These are phyloP conservation scores for Saccharomyces eubayanus DNA, from an alignment of 805 yeast species.

Conservation along the genomic window DNA sequence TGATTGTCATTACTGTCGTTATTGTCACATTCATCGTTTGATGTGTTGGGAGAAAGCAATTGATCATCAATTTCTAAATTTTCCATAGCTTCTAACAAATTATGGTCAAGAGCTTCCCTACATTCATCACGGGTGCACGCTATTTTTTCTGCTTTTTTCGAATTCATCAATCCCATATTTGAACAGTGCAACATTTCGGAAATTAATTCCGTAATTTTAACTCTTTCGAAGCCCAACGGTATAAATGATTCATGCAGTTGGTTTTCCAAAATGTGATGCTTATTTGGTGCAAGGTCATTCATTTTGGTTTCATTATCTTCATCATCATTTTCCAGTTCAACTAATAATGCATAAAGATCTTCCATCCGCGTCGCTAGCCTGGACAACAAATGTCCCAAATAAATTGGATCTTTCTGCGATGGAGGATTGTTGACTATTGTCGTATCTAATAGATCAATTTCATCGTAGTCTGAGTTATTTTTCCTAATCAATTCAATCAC, in stretches of 20 bases:
- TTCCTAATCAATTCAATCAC: constrained; percentile 88
- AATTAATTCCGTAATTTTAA: constrained; percentile 79
- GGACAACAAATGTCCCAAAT: constrained; percentile 73
- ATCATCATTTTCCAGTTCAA: constrained; percentile 17
- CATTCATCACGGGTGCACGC: constrained; percentile 62
- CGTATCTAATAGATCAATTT: constrained; percentile 67
- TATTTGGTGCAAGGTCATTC: not conserved
- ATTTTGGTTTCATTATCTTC: constrained; percentile 7
- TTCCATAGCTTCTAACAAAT: constrained; percentile 1
- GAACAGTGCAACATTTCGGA: constrained; percentile 94
- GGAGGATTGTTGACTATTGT: constrained; percentile 83
- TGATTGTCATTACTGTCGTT: constrained; percentile 8
- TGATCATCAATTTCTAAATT: not conserved
- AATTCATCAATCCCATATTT: constrained; percentile 84
- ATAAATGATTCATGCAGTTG: constrained; percentile 55
- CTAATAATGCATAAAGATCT: constrained; percentile 1
- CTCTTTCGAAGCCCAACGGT: constrained; percentile 83
- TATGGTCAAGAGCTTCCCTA: constrained; percentile 31
- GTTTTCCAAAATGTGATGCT: constrained; percentile 37
- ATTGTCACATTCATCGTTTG: not conserved
- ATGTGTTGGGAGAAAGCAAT: not conserved
- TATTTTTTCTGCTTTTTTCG: constrained; percentile 59
- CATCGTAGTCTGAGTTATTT: constrained; percentile 90
- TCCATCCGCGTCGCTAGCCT: constrained; percentile 44
- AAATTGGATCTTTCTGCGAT: constrained; percentile 79